Base-by-base conservation (phyloP, 306 rosid species). In the Citrullus mucosospermus region DNA sequence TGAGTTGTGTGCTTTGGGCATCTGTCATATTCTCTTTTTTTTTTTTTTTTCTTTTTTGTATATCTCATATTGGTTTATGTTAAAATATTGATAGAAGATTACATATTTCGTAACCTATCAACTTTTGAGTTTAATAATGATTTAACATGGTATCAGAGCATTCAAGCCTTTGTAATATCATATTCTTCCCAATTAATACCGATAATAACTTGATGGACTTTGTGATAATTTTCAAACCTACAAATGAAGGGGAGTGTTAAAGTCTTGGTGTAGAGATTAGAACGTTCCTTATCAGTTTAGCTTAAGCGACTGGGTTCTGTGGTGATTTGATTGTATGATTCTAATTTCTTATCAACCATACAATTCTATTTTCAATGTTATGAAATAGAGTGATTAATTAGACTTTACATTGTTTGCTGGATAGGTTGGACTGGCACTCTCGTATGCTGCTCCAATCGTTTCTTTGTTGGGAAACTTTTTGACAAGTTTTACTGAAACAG, bases 361-460 rank as follows among this genome's bases (percentile, higher is more conserved):
- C 46, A 70, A 70, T 70, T 70, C 20, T 70, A 48, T 46, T 44
- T 50, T 36, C 59, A 72, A 16, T 72, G 77, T 72, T 72, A 9
- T 16, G 77, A 72, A 50, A 72, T 72, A 48, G 41, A 72, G 20
- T 72, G 59, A 48, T 25, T 48, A 72, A 50, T 17, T 14, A 9
- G 59, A 14, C 43, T 50, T n/a, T 28, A 72, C 60, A 72, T 50
- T 72, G n/a, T 72, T 72, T 25, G 77, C 43, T 72, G 0, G 77
- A 48, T 86, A 94, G 98, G 98, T 94, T 20, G 98, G 98, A 60
- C 80, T 94, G 87, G 97, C 97, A 63, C 96, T 94, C 82, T 94
- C 97, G 12, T 92, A 92, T 20, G 95, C 98, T 39, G 91, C 98
- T 75, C 98, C 98, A 17, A 88, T 91, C 68, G 97, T 94, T 57